These are phyloP conservation scores for Arachis monticola DNA, from an alignment of 331 rosid genomes.

Conservation along the genomic window DNA sequence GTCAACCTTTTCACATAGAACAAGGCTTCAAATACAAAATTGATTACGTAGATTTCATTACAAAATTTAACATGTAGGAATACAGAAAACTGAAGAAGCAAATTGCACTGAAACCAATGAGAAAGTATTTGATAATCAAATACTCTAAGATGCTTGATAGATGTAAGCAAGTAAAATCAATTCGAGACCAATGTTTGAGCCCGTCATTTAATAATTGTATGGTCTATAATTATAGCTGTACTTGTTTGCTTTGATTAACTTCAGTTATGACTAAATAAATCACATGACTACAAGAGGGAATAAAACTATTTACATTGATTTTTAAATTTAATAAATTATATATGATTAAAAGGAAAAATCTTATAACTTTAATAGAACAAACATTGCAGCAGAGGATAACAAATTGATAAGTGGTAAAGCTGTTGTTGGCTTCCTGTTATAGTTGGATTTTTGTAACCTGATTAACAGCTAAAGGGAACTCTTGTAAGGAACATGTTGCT, in stretches of 20 bases:
- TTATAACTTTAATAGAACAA: too few species aligned
- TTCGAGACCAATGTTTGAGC: conserved; percentile 84
- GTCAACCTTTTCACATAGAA: background rate
- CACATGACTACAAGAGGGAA: conserved; percentile 17
- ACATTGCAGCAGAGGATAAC: too few species aligned
- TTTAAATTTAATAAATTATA: conserved; percentile 5
- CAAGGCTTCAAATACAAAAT: background rate
- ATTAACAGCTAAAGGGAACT: too few species aligned
- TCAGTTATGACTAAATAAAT: too few species aligned
- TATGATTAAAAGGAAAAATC: background rate
- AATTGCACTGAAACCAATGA: too few species aligned
- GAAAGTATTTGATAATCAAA: conserved; percentile 30
- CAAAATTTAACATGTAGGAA: background rate
- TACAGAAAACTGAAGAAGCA: background rate
- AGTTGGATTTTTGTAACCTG: too few species aligned
- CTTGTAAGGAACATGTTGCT: too few species aligned
- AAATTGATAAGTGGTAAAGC: too few species aligned
- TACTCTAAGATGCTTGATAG: conserved; percentile 84
- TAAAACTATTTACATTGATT: conserved; percentile 21
- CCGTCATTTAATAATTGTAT: conserved; percentile 93
- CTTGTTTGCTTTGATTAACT: conserved; percentile 64
- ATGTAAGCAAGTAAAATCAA: conserved; percentile 87
- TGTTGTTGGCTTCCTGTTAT: too few species aligned
- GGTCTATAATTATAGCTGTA: conserved; percentile 86
- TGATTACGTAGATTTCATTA: background rate